phyloP scores from a whole-genome alignment of 345 rosid species.

The Mallotus nudiflorus region DNA sequence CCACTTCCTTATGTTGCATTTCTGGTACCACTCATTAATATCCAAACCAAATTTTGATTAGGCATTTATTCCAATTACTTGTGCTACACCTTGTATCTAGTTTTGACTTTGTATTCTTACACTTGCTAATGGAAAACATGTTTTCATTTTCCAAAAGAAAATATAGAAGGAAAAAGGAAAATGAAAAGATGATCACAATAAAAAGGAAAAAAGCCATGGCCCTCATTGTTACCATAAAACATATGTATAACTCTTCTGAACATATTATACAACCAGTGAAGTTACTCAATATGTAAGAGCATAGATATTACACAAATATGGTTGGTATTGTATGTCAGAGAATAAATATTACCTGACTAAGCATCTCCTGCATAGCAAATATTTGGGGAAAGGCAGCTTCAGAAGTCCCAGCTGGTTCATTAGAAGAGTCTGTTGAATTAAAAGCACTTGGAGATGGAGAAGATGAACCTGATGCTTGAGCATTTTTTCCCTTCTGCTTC shows the following conservation, averaged over 20 bases:
- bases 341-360: constrained; percentile 66
- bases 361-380: constrained; percentile 56
- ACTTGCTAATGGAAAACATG: background rate
- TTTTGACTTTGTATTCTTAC: background rate
- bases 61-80: background rate
- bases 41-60: background rate
- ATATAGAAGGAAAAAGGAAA: background rate
- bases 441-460: constrained; percentile 56
- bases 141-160: background rate
- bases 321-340: background rate
- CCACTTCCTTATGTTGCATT: background rate
- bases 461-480: constrained; percentile 48
- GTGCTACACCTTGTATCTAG: background rate
- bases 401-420: constrained; percentile 43
- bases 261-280: background rate
- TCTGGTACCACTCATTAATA: background rate
- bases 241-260: background rate
- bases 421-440: constrained; percentile 53
- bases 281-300: background rate
- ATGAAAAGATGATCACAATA: background rate
- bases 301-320: background rate
- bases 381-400: constrained; percentile 51
- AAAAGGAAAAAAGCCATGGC: no score
- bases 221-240: background rate
- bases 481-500: constrained; percentile 58